These are phyloP conservation scores for Kluyveromyces aestuarii DNA, from an alignment of 805 yeast genomes.

Conservation along the genomic window DNA sequence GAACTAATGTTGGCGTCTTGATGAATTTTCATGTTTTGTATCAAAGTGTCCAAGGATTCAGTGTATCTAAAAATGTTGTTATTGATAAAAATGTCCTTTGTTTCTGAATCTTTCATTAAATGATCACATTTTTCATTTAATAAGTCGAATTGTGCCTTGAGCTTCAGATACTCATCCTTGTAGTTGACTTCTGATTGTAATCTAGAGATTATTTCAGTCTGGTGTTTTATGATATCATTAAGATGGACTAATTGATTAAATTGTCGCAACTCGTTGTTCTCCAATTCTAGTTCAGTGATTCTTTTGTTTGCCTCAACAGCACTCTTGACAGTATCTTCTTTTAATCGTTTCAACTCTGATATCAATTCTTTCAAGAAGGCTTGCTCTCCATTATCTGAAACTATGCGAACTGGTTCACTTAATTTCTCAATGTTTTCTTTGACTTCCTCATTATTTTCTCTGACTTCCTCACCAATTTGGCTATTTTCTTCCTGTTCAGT, in stretches of 20 bases:
- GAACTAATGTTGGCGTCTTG: constrained; percentile 8
- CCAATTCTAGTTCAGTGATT: constrained; percentile 39
- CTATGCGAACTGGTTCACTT: constrained; percentile 1
- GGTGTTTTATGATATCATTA: constrained; percentile 46
- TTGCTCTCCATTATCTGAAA: constrained; percentile 11
- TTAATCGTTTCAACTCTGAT: constrained; percentile 30
- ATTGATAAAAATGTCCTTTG: neutral
- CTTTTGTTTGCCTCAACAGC: constrained; percentile 50
- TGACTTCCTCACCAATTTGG: neutral
- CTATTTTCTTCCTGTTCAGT: neutral
- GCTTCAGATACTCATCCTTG: constrained; percentile 38
- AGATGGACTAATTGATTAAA: constrained; percentile 34
- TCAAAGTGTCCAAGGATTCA: neutral
- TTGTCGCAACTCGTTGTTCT: constrained; percentile 18
- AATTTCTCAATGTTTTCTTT: constrained; percentile 22
- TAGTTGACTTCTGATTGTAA: constrained; percentile 37
- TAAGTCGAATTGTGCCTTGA: constrained; percentile 38
- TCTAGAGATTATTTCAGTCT: constrained; percentile 38
- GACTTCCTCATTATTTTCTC: constrained; percentile 24
- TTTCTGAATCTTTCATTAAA: constrained; percentile 26
- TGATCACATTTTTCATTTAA: constrained; percentile 37
- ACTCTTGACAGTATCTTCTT: constrained; percentile 37
- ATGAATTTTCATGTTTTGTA: constrained; percentile 8
- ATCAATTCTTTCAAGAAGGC: constrained; percentile 26
- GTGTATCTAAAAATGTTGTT: neutral